A percentile compares a stretch with the other conserved stretches of the same genome.
These are phyloP conservation scores for Phlebopus sp. DNA, from an alignment of 1,284 basidiomycete genomes.

Conservation along the genomic window DNA sequence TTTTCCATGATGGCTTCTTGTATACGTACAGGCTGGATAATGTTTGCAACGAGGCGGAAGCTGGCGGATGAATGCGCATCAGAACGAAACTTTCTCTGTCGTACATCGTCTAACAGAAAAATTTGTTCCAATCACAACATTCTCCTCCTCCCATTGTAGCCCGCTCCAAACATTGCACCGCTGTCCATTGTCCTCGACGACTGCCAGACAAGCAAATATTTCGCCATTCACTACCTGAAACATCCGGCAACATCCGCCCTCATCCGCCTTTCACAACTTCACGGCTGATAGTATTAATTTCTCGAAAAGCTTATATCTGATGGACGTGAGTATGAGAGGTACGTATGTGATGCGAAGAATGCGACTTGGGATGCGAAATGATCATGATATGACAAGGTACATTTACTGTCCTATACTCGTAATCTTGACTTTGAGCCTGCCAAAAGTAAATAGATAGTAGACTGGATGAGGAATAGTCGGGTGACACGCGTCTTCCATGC, in stretches of 20 bases:
- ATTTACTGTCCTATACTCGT: slow-evolving; percentile 11
- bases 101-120: slow-evolving; percentile 13
- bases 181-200: slow-evolving; percentile 1
- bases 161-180: too few relatives aligned
- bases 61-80: background rate
- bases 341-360: slow-evolving; percentile 19
- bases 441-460: slow-evolving; percentile 12
- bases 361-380: slow-evolving; percentile 17
- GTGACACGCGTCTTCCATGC: background rate
- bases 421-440: slow-evolving; percentile 7
- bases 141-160: too few relatives aligned
- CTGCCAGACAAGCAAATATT: background rate
- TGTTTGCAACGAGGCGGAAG: slow-evolving; percentile 10
- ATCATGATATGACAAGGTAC: slow-evolving; percentile 22
- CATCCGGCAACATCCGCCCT: slow-evolving; percentile 1
- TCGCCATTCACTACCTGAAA: background rate
- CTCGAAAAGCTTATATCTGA: slow-evolving; percentile 22
- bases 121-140: background rate
- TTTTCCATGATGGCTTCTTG: slow-evolving; percentile 13
- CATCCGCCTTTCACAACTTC: background rate
- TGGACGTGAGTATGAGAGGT: slow-evolving; percentile 16
- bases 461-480: background rate
- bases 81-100: slow-evolving; percentile 13
- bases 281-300: background rate
- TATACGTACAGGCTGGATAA: slow-evolving; percentile 29